These are phyloP conservation scores for Rhodotorula diobovata DNA, from an alignment of 768 basidiomycete genomes.

Conservation along the genomic window DNA sequence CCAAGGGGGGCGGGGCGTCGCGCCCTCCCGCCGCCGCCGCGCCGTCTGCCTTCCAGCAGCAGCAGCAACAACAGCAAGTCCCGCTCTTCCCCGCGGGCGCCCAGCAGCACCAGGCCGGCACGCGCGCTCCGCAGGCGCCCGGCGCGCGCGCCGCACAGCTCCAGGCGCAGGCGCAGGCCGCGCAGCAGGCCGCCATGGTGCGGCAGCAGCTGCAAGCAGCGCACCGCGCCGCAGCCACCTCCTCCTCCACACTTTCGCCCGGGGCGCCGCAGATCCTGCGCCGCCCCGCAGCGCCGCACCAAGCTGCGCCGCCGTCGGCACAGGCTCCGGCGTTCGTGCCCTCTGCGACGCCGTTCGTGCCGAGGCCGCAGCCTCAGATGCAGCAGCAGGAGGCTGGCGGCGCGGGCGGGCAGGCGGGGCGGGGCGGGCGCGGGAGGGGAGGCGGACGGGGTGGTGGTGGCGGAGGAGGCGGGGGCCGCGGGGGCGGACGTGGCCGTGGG, in stretches of 20 bases:
- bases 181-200: slow-evolving; percentile 4
- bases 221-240: background rate
- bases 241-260: background rate
- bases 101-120: slow-evolving; percentile 1
- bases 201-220: slow-evolving; percentile 5
- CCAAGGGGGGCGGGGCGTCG: background rate
- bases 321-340: background rate
- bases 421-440: background rate
- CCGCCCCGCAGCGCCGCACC: background rate
- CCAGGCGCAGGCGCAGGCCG: background rate
- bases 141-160: background rate
- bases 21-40: background rate
- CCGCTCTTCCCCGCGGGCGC: slow-evolving; percentile 9
- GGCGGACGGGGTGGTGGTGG: background rate
- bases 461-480: background rate
- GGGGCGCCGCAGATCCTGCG: slow-evolving; percentile 12
- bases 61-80: background rate
- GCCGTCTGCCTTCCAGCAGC: background rate
- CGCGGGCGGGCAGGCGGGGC: background rate
- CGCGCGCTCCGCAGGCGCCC: background rate
- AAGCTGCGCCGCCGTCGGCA: background rate
- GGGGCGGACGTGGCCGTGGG: slow-evolving; percentile 7
- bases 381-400: background rate
- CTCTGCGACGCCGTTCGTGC: background rate
- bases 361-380: background rate